Percentiles rank a stretch among this genome's conserved stretches.
Conservation (phyloP, 768 basidiomycete species). For the Wakefieldia striispora region DNA sequence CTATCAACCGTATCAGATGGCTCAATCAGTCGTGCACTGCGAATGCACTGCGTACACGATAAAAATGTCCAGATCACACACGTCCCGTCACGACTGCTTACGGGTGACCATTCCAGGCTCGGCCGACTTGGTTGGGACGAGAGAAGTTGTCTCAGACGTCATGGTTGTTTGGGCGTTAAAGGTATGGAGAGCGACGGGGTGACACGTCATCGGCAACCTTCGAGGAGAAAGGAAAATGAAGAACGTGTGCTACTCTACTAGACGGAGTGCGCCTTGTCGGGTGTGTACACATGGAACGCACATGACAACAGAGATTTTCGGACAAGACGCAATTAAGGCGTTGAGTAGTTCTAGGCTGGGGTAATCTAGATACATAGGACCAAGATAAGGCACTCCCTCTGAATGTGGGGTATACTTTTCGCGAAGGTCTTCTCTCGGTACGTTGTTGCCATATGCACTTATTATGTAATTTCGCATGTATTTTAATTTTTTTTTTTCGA, state of each 20-base stretch:
- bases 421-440: no score
- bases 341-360: constrained; percentile 18
- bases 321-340: neutral
- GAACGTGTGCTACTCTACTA: constrained; percentile 4
- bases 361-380: constrained; percentile 26
- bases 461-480: constrained; percentile 10
- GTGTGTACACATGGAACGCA: neutral
- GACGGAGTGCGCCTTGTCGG: neutral
- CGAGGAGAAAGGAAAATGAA: constrained; percentile 1
- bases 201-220: constrained; percentile 6
- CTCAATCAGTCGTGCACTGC: constrained; percentile 15
- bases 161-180: no score
- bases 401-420: constrained; percentile 21
- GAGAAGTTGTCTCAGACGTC: no score
- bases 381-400: constrained; percentile 16
- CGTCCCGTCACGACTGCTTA: neutral
- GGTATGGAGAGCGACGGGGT: neutral
- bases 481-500: neutral
- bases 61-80: constrained; percentile 2
- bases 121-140: no score
- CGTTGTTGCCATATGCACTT: no score
- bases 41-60: constrained; percentile 11
- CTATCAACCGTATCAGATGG: constrained; percentile 32
- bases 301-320: constrained; percentile 12
- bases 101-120: no score